phyloP scores from a whole-genome alignment of 2,329 filamentous ascomycete species.

The Aspergillus hortae region DNA sequence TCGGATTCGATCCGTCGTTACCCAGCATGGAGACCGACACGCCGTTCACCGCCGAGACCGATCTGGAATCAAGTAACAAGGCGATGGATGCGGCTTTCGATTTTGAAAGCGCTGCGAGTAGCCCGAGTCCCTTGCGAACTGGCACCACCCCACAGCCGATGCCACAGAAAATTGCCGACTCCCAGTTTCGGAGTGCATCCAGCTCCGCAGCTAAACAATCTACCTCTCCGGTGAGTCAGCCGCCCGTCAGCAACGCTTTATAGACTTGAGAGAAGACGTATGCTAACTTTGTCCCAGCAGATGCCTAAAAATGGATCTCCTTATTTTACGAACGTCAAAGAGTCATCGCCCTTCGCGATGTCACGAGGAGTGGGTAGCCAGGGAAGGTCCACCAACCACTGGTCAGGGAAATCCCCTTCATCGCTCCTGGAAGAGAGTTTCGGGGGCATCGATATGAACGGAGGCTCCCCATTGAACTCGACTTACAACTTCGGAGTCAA shows the following conservation, averaged over 20 bases:
- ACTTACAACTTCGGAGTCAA: slow-evolving; percentile 34
- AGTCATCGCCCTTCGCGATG: slow-evolving; percentile 35
- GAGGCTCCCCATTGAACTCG: slow-evolving; percentile 39
- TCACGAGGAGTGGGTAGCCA: slow-evolving; percentile 23
- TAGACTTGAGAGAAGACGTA: background rate
- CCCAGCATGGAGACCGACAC: slow-evolving; percentile 31
- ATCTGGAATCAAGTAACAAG: slow-evolving; percentile 44
- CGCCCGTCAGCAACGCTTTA: background rate
- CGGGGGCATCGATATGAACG: slow-evolving; percentile 44
- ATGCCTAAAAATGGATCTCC: slow-evolving; percentile 12
- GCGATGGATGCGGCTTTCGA: slow-evolving; percentile 49
- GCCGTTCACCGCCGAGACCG: slow-evolving; percentile 24
- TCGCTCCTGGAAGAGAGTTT: slow-evolving; percentile 45
- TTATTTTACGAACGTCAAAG: slow-evolving; percentile 35
- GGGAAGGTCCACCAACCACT: slow-evolving; percentile 33
- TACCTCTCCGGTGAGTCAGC: slow-evolving; percentile 28
- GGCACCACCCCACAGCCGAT: slow-evolving; percentile 23
- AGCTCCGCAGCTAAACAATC: slow-evolving; percentile 18
- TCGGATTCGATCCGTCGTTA: slow-evolving; percentile 36
- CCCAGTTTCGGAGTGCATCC: slow-evolving; percentile 26
- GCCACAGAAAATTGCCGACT: slow-evolving; percentile 20
- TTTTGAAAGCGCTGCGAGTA: slow-evolving; percentile 47
- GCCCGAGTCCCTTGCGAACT: slow-evolving; percentile 39
- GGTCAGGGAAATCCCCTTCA: slow-evolving; percentile 42
- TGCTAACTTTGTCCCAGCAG: slow-evolving; percentile 20